Base-by-base conservation (phyloP, 306 rosid species). In the Dalbergia oliveri region DNA sequence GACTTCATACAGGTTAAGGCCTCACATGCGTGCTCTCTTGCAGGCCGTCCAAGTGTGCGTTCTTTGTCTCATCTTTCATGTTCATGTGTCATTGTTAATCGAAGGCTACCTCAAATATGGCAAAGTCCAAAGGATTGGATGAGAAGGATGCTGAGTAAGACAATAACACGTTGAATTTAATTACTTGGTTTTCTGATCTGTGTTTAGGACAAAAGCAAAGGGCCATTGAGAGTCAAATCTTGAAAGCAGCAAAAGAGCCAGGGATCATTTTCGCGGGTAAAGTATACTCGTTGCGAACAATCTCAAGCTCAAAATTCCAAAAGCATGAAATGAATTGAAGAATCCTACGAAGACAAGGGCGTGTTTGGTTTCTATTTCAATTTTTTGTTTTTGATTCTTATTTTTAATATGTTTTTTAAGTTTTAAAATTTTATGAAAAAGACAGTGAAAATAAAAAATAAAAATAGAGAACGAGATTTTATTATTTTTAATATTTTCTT, bases 11-110 rank as follows among this genome's bases (percentile, higher is more conserved):
- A 26, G 31, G 1, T 41, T 49, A 41, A 12, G 10, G 9, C 69
- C 37, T 7, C 9, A 63, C 69, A 58, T 77, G 82, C 69, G 50
- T 77, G 82, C 70, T 49, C n/a, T 65, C 21, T 65, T 51, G 71
- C 54, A 71, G 60, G 56, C 83, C 88, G 72, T 84, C 73, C 83
- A 78, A 54, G 68, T 87, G 75, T 61, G 51, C 11, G 15, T 18
- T 19, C 18, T 12, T 10, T 72, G 11, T 56, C 75, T 78, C 79
- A 69, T 33, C 5, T 77, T 16, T 26, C 21, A 19, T 45, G 67
- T 73, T 73, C 69, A 45, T 47, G 9, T 37, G 56, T 45, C 59
- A 6, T 19, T 62, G 26, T 26, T 83, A 56, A 21, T 41, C 12
- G 6, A 51, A 43, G 44, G 33, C 31, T 57, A 11, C 21, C 34